Evolutionary conservation across 495 filamentous ascomycete genomes (phyloP), one percentile per base, ranked within the genome.

Genomic region (Neurospora sp.): DNA sequence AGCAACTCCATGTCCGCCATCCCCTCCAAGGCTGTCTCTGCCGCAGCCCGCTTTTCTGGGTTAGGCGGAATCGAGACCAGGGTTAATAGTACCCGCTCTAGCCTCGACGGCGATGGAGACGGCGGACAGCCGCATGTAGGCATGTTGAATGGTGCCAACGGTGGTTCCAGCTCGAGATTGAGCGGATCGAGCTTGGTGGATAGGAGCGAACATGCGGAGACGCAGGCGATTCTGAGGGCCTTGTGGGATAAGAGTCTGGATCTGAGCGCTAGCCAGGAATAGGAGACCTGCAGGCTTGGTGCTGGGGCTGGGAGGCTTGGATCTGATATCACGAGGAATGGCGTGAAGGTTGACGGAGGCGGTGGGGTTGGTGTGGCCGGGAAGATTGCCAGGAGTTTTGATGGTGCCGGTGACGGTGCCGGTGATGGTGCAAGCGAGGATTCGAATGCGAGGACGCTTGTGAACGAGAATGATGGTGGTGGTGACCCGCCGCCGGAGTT

Each of bases 231-330:
- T 37, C 75, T 88, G 70, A 79, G 85, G 40, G 85, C 83, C 74
- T 79, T 88, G 70, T 88, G 87, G 87, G 86, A 88, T 31, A 87
- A 86, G 83, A 86, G 77, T 59, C 77, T 83, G 75, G 85, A 87
- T 74, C 79, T 88, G 68, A 81, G 83, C 70, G 78, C 84, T 68
- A 86, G 85, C 74, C 84, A 84, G 78, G 85, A 87, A 46, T 88
- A 82, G 79, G 44, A 20, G 70, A 38, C 59, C 18, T 69, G 71
- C 40, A 18, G 38, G 18, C 37, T 20, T 69, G 70, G 46, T 16
- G 11, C 37, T 35, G 42, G 69, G 6, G 12, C 37, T 16, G 35
- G 38, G 0, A 7, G 40, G 22, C 8, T 69, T n/a, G 12, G 41
- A 27, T 3, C 22, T 66, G 22, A 9, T 53, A 3, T 39, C 8